Evolutionary conservation across 2,329 filamentous ascomycete species (phyloP).

Genomic region (Penicillium polonicum): DNA sequence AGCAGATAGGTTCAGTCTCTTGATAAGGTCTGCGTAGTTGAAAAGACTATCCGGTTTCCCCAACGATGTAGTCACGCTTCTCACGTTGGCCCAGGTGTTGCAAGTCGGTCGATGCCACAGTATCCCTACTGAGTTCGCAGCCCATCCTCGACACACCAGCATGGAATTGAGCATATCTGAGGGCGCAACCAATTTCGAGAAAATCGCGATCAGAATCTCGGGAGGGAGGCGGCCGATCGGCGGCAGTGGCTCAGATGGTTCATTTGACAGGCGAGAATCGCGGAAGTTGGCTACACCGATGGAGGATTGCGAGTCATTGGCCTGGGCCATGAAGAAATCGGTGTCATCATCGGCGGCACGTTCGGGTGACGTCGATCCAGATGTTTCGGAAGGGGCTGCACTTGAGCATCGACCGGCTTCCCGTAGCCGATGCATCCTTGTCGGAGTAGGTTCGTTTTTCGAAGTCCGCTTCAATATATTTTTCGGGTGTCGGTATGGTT

Average conservation of each 20-base stretch:
- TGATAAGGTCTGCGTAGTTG: slow-evolving; percentile 84
- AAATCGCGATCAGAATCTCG: slow-evolving; percentile 91
- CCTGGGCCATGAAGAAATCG: slow-evolving; percentile 79
- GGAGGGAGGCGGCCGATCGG: slow-evolving; percentile 84
- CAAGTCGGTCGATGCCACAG: slow-evolving; percentile 94
- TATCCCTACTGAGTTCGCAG: slow-evolving; percentile 84
- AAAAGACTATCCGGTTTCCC: slow-evolving; percentile 74
- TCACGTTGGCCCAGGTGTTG: slow-evolving; percentile 78
- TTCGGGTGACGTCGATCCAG: slow-evolving; percentile 48
- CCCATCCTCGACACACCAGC: slow-evolving; percentile 93
- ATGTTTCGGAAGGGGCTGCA: slow-evolving; percentile 45
- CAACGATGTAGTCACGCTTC: slow-evolving; percentile 77
- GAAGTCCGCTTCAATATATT: slow-evolving; percentile 12
- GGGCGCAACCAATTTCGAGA: slow-evolving; percentile 75
- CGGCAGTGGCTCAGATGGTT: slow-evolving; percentile 34
- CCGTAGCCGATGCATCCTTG: slow-evolving; percentile 40
- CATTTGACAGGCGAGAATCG: slow-evolving; percentile 67
- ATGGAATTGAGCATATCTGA: slow-evolving; percentile 82
- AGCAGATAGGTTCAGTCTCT: slow-evolving; percentile 83
- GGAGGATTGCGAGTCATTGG: slow-evolving; percentile 90
- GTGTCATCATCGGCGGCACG: slow-evolving; percentile 79
- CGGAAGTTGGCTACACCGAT: slow-evolving; percentile 76
- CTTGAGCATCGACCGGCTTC: slow-evolving; percentile 39
- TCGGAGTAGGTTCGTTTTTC: slow-evolving; percentile 5
- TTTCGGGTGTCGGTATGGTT: slow-evolving; percentile 14